Base-by-base conservation (phyloP, 441 rosid genomes). In the Pelargonium cotyledonis region DNA sequence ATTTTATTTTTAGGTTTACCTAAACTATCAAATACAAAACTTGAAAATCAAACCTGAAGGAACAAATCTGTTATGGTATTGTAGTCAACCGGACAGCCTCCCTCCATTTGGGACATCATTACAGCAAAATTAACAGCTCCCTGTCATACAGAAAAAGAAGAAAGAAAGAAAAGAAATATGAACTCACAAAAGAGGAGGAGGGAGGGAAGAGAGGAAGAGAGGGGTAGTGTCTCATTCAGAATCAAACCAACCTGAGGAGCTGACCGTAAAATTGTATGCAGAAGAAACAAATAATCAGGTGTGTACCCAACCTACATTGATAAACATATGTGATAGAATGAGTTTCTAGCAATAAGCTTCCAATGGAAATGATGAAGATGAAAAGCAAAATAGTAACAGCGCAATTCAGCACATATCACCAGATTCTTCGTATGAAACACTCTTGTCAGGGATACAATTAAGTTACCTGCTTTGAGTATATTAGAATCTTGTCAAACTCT, bases 51-150 rank as follows among this genome's bases (percentile, higher is more conserved):
- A 65, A 93, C 99, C 97, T 96, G 99, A 78, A 96, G 98, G 72
- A 96, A 96, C 67, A 96, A 96, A 85, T 96, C 99, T 21, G 99
- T 93, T 46, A 96, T 93, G 44, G 98, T 96, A 66, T 93, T 96
- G 83, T 91, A 96, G 77, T 93, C 99, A 79, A 96, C 82, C 15
- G 98, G 99, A 74, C 97, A 93, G 40, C 98, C 99, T 70, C 97
- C 99, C 80, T 93, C 99, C 98, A 96, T 96, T 91, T 96, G 98
- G 63, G 99, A 91, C 99, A 96, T 96, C 98, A 96, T 96, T 79
- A 96, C 76, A 62, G 98, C 97, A 85, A 96, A 96, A 78, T 96
- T 96, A 66, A 96, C 97, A 68, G 99, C 98, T 53, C 99, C 99
- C 99, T 96, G 80, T 67, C 40, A 61, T 23, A 9, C 15, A 61